Base-by-base conservation (phyloP, 2,329 filamentous ascomycete genomes). In the Fusarium buxicola region DNA sequence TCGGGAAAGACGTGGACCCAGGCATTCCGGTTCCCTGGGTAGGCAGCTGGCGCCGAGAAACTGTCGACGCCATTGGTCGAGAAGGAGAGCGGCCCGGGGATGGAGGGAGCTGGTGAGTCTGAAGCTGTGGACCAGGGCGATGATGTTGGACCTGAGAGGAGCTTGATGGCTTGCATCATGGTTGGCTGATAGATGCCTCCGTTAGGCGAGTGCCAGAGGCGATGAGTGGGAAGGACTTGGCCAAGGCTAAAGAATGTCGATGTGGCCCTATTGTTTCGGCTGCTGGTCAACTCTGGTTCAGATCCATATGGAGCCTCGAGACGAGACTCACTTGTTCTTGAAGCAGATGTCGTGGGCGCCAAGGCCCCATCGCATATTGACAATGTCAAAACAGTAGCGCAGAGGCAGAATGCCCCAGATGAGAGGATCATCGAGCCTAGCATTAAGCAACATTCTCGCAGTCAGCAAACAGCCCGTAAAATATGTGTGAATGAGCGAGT, bases 1-100 rank as follows among this genome's bases (percentile, higher is more conserved):
- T 99, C 95, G 11, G 95, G 95, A 76, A 98, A 98, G 51, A 98
- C 90, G 76, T 99, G 95, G 5, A 99, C 82, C 95, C 95, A 99
- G 39, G 87, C 86, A 75, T 91, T 85, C 40, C 86, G 87, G 69
- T 92, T 89, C 63, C 78, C 83, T 2, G 86, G 76, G 74, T 91
- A 94, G 43, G 88, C 85, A 2, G 92, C 89, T 1, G 93, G 92
- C 0, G 92, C 85, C 1, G 84, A 81, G 73, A 92, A 91, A 32
- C 76, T 78, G 76, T 94, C 91, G 13, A 70, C 68, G 38, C 87
- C 88, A 53, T 84, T 88, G 4, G 92, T 93, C 6, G 86, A 87
- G 77, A 88, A 93, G 35, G 79, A 53, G n/a, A 55, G 80, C 7
- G 80, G 69, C 7, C 73, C 62, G 25, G 58, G 50, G 30, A 55